Percentiles rank a stretch among this genome's conserved stretches.
These are phyloP conservation scores for Mycocentrospora acerina DNA, from an alignment of 2,329 filamentous ascomycete genomes.

Conservation along the genomic window DNA sequence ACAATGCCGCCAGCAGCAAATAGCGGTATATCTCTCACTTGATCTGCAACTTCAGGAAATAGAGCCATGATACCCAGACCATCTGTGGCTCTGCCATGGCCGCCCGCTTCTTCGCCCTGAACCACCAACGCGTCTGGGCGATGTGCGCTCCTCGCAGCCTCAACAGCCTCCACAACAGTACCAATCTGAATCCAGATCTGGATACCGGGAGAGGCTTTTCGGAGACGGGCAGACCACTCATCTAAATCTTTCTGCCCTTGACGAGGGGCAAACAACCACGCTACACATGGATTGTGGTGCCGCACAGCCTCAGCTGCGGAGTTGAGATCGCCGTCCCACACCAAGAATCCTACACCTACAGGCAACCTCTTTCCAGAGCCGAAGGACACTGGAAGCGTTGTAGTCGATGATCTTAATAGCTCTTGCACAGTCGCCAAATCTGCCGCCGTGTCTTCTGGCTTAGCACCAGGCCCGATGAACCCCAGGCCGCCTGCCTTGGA, in stretches of 20 bases:
- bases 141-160: conserved; percentile 49
- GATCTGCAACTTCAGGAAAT: conserved; percentile 57
- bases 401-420: conserved; percentile 1
- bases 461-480: conserved; percentile 44
- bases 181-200: conserved; percentile 63
- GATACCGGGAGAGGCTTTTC: conserved; percentile 36
- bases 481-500: conserved; percentile 50
- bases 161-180: conserved; percentile 56
- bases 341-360: conserved; percentile 63
- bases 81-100: conserved; percentile 56
- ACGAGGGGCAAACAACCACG: conserved; percentile 66
- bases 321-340: conserved; percentile 49
- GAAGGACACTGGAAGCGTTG: neutral
- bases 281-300: conserved; percentile 56
- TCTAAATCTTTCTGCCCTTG: conserved; percentile 35
- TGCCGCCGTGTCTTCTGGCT: conserved; percentile 33
- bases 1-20: conserved; percentile 62
- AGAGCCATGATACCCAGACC: conserved; percentile 53
- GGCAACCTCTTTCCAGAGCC: conserved; percentile 38
- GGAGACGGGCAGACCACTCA: conserved; percentile 31
- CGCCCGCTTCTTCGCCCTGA: conserved; percentile 64
- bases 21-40: conserved; percentile 30
- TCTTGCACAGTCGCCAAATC: conserved; percentile 6
- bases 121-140: conserved; percentile 58
- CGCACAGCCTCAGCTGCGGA: conserved; percentile 55